Evolutionary conservation across 805 yeast species (phyloP).

Genomic region (Wickerhamiella sorbophila): DNA sequence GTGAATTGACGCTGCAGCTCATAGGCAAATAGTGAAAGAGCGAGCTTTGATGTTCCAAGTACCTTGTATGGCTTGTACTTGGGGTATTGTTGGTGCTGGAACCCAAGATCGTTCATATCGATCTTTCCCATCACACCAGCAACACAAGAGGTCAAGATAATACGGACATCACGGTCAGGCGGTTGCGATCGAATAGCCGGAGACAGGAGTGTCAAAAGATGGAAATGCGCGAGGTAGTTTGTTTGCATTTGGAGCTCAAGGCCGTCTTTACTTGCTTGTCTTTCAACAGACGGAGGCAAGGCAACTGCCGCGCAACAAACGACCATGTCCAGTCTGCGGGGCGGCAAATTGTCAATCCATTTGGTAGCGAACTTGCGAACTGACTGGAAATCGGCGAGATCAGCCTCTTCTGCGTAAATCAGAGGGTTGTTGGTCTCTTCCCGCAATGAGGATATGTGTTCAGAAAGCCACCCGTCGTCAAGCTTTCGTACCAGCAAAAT

Average conservation of each 20-base stretch:
- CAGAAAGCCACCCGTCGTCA: constrained; percentile 62
- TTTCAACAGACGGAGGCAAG: constrained; percentile 51
- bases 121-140: constrained; percentile 61
- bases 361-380: constrained; percentile 82
- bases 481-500: constrained; percentile 52
- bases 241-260: constrained; percentile 73
- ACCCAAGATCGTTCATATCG: constrained; percentile 45
- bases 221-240: constrained; percentile 71
- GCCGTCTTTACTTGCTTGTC: constrained; percentile 65
- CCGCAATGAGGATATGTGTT: constrained; percentile 66
- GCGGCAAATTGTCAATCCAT: constrained; percentile 86
- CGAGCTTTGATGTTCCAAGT: constrained; percentile 70
- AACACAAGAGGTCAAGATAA: constrained; percentile 64
- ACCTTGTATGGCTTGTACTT: constrained; percentile 52
- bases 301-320: constrained; percentile 77
- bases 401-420: constrained; percentile 85
- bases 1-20: constrained; percentile 60
- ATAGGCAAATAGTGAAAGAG: constrained; percentile 58
- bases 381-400: constrained; percentile 55
- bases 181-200: constrained; percentile 84
- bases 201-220: constrained; percentile 60
- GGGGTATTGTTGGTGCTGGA: constrained; percentile 42
- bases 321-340: constrained; percentile 81
- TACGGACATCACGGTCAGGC: constrained; percentile 84
- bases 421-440: constrained; percentile 52